Base-by-base conservation (phyloP, 1,284 basidiomycete species). In the Ceratorhiza oryzae-sativae region DNA sequence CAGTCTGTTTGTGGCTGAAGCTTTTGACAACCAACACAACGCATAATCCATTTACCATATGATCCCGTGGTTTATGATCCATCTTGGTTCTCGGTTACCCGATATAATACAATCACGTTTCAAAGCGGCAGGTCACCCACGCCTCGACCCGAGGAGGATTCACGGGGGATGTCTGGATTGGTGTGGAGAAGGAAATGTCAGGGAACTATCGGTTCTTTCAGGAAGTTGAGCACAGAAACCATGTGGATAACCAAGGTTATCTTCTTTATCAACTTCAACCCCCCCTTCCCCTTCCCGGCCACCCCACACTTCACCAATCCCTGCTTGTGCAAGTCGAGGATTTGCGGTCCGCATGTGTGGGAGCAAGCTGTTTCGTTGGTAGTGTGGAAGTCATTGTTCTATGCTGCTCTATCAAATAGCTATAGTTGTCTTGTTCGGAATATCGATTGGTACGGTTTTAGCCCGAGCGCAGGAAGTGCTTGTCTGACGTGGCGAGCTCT, bases 351-450 rank as follows among this genome's bases (percentile, higher is more conserved):
- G 39, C 51, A 68, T 68, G 63, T n/a, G 51, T 27, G 51, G 23
- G 10, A 27, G 51, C 23, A 39, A n/a, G 36, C 27, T 23, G 10
- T 42, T n/a, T 68, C 63, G 30, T 32, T 27, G 51, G 36, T 46
- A 51, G 63, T 18, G 51, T 27, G 49, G 34, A 42, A 68, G 34
- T 68, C 1, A 23, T 56, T 12, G 51, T 68, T 67, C 63, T 68
- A 68, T 68, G 63, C 63, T 41, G 36, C 51, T 46, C 63, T 55
- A 68, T 68, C 63, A 55, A 56, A 36, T 68, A 42, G 27, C 51
- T 32, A 45, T 68, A 15, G 13, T 68, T 32, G 23, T 56, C 34
- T 41, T 68, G 25, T 68, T 42, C 23, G 63, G 63, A 27, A 56
- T 68, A 68, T 68, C 63, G 5, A 55, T 56, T 27, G 36, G 63